Evolutionary conservation across 768 basidiomycete genomes (phyloP), one percentile per base, ranked within the genome.

Genomic region (Lyophyllum shimeji): DNA sequence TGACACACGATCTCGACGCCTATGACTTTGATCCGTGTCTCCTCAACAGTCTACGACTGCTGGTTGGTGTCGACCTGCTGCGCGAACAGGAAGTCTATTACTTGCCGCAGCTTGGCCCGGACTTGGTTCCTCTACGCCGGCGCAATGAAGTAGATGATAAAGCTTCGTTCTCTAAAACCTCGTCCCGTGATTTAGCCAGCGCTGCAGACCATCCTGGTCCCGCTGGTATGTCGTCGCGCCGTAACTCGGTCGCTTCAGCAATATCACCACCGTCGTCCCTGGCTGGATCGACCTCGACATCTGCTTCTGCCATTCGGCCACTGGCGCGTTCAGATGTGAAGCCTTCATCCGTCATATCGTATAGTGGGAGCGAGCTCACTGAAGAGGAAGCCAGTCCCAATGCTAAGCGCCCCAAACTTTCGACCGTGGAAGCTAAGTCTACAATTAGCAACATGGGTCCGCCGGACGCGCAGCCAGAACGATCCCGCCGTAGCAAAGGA

Each of bases 71-170:
- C 15, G 85, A 88, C 55, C 73, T 87, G 46, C 68, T 87, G 46
- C 80, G 83, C 12, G 85, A 87, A 58, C 77, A 82, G 40, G 86
- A 87, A 59, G 77, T 88, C 2, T 87, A 76, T 63, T 89, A 87
- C 62, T 66, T 87, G 11, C 84, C 84, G 0, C 69, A 69, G 46
- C 74, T 72, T 8, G 82, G 77, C 18, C 82, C 83, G 60, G 74
- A 77, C 33, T 60, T 67, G 55, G 57, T 62, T 7, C 71, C 65
- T 37, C 71, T 63, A 37, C 33, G 45, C 24, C 51, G 51, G 42
- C 57, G 21, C 50, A 59, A 18, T 45, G 55, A 20, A 57, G 60
- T n/a, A 65, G 4, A 37, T 11, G 34, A 37, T 37, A 37, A 37
- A 17, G 66, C 53, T 52, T 63, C 44, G 46, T 56, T 29, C 51